Evolutionary conservation across 106 monocot genomes (phyloP).

Genomic region (Dactylorhiza incarnata): DNA sequence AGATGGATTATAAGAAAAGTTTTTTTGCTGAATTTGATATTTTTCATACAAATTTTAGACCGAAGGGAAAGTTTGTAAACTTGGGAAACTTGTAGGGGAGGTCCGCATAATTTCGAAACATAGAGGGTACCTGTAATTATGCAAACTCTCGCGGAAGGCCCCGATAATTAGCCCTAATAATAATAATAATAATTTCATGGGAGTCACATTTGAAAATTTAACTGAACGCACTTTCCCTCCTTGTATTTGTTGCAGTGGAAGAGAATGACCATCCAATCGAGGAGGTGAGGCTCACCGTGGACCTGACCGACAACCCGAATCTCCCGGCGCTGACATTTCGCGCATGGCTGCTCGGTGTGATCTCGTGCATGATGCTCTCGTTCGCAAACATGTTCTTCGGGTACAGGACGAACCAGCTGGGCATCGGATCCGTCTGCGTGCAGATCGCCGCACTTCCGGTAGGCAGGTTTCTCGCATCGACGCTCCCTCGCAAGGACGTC

Average conservation of each 20-base stretch:
- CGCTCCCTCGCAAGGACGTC: slow-evolving; percentile 6
- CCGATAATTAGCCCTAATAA: too few relatives aligned
- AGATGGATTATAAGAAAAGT: too few relatives aligned
- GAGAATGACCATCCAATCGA: slow-evolving; percentile 18
- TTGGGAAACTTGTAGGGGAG: too few relatives aligned
- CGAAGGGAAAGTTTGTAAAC: too few relatives aligned
- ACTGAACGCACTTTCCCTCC: too few relatives aligned
- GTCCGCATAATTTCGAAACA: too few relatives aligned
- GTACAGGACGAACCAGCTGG: background rate
- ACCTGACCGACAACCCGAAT: slow-evolving; percentile 9
- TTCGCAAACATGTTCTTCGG: slow-evolving; percentile 15
- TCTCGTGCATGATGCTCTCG: slow-evolving; percentile 13
- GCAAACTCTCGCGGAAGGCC: too few relatives aligned
- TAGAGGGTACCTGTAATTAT: too few relatives aligned
- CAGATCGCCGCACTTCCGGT: slow-evolving; percentile 16
- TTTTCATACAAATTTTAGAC: too few relatives aligned
- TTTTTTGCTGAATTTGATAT: too few relatives aligned
- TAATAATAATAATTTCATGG: too few relatives aligned
- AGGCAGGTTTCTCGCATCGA: slow-evolving; percentile 16
- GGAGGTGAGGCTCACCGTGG: slow-evolving; percentile 18
- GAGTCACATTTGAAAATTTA: too few relatives aligned
- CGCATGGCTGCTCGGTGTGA: slow-evolving; percentile 12
- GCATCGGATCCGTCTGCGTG: slow-evolving; percentile 1
- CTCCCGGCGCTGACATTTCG: slow-evolving; percentile 8
- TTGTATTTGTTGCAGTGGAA: background rate